Percentiles rank a stretch among this genome's conserved stretches.
Evolutionary conservation across 1,139 yeast genomes (phyloP).

Genomic region (Candida sojae): DNA sequence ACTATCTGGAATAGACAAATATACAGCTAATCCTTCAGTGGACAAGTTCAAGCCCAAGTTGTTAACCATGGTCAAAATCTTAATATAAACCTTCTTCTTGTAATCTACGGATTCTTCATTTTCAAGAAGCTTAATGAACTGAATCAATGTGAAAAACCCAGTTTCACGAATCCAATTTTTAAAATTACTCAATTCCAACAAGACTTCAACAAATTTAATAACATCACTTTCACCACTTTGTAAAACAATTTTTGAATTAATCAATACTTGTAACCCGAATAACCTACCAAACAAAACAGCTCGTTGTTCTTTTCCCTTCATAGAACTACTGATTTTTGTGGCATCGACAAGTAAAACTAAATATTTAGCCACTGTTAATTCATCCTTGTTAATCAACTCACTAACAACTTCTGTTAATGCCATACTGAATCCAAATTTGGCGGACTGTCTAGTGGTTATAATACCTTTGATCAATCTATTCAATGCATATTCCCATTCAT

Average conservation of each 20-base stretch:
- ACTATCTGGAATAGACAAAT: constrained; percentile 51
- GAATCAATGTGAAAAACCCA: constrained; percentile 68
- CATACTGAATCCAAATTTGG: constrained; percentile 86
- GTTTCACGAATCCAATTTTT: constrained; percentile 92
- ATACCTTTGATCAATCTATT: constrained; percentile 79
- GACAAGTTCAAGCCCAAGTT: constrained; percentile 61
- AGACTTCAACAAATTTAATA: constrained; percentile 38
- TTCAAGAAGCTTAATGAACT: constrained; percentile 32
- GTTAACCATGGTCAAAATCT: constrained; percentile 45
- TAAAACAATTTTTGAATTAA: constrained; percentile 56
- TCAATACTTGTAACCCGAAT: constrained; percentile 79
- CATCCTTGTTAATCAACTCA: constrained; percentile 33
- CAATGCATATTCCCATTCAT: constrained; percentile 83
- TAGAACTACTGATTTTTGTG: constrained; percentile 48
- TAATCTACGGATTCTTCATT: constrained; percentile 8
- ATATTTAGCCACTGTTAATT: constrained; percentile 33
- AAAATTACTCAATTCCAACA: constrained; percentile 59
- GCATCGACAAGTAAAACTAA: constrained; percentile 45
- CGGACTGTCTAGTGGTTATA: constrained; percentile 78
- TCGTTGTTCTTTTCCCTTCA: constrained; percentile 81
- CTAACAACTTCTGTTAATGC: constrained; percentile 78
- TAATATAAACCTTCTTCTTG: constrained; percentile 22
- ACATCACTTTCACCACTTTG: constrained; percentile 30
- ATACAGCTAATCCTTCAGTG: constrained; percentile 80
- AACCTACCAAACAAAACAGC: constrained; percentile 79